Conservation (phyloP, 2,329 filamentous ascomycete species). For the Annulohypoxylon truncatum region DNA sequence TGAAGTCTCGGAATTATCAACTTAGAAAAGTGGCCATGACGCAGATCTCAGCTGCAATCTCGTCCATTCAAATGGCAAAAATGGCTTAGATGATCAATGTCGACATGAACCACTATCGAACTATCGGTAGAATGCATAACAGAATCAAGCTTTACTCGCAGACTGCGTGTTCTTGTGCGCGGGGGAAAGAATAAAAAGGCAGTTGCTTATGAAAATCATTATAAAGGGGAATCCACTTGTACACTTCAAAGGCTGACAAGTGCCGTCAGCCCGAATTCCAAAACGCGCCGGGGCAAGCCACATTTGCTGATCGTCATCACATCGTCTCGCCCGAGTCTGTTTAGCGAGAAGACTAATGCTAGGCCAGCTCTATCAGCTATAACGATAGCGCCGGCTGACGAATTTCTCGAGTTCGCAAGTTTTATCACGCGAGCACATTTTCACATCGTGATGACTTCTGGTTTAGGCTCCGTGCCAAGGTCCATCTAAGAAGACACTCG, state of each 20-base stretch:
- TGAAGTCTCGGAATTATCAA: conserved; percentile 2
- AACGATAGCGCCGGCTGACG: conserved; percentile 17
- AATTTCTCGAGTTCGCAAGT: background rate
- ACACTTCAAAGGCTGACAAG: conserved; percentile 10
- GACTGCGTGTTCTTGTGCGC: conserved; percentile 11
- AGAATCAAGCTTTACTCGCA: conserved; percentile 33
- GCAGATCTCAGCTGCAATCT: conserved; percentile 24
- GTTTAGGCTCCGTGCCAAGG: background rate
- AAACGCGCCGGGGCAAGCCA: conserved; percentile 38
- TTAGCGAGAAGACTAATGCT: conserved; percentile 22
- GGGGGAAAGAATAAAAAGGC: conserved; percentile 1
- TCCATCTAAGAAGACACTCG: background rate
- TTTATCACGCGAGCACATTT: conserved; percentile 2
- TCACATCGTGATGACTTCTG: background rate
- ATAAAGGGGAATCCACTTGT: conserved; percentile 34
- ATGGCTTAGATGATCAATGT: conserved; percentile 25
- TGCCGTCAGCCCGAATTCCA: conserved; percentile 28
- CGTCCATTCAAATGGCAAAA: conserved; percentile 3
- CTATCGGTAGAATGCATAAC: conserved; percentile 32
- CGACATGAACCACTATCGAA: conserved; percentile 31
- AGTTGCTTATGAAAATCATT: conserved; percentile 32
- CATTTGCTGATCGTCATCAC: conserved; percentile 35
- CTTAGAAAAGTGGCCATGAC: conserved; percentile 6
- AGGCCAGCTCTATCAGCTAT: conserved; percentile 1
- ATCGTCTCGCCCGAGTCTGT: conserved; percentile 16